These are phyloP conservation scores for Populus hybrid DNA, from an alignment of 441 rosid genomes.

Conservation along the genomic window DNA sequence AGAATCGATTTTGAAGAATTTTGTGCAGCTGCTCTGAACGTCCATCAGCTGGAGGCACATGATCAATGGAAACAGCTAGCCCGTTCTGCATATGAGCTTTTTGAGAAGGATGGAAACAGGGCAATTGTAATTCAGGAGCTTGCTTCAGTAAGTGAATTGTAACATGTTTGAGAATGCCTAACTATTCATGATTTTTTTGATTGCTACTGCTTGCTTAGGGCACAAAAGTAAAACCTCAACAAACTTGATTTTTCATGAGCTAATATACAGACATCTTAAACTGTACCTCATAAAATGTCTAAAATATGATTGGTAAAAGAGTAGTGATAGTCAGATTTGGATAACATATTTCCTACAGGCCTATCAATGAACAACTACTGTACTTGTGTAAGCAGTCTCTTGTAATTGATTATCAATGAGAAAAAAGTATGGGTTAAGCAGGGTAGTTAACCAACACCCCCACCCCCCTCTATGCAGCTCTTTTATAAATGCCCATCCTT, in stretches of 20 bases:
- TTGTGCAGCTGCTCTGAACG: slow-evolving; percentile 87
- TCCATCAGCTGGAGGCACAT: slow-evolving; percentile 87
- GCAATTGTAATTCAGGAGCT: slow-evolving; percentile 86
- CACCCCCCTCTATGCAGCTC: no score
- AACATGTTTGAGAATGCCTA: neutral
- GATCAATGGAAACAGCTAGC: slow-evolving; percentile 85
- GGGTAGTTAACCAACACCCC: no score
- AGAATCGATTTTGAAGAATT: slow-evolving; percentile 94
- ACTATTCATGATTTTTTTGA: neutral
- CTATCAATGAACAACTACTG: neutral
- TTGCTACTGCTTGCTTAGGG: neutral
- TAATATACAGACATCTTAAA: neutral
- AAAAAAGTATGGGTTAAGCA: neutral
- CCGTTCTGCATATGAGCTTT: slow-evolving; percentile 67
- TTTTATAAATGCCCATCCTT: no score
- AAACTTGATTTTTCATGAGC: neutral
- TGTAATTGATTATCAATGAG: neutral
- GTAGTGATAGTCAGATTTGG: neutral
- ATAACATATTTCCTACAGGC: neutral
- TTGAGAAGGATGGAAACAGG: slow-evolving; percentile 87
- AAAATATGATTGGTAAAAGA: neutral
- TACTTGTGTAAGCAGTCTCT: neutral
- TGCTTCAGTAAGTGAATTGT: slow-evolving; percentile 63
- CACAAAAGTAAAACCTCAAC: neutral
- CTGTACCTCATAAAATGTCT: neutral